These are phyloP conservation scores for Quercus cerris DNA, from an alignment of 306 rosid genomes.

Conservation along the genomic window DNA sequence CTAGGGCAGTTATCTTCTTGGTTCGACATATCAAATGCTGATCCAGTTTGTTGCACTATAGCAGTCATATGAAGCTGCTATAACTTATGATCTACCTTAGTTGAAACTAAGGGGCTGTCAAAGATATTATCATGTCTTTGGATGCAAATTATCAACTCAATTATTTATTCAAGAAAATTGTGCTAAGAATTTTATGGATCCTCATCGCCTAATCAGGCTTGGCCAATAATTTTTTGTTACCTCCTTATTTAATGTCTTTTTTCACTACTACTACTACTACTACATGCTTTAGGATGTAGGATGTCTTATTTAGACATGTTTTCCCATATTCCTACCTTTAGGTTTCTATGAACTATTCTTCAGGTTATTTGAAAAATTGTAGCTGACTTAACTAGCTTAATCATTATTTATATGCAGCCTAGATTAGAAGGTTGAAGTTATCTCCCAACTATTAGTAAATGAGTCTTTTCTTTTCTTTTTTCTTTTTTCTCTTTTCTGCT, in stretches of 20 bases:
- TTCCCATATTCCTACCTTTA: background rate
- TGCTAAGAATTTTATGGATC: background rate
- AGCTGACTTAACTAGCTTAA: background rate
- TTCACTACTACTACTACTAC: background rate
- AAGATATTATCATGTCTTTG: background rate
- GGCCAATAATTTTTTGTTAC: background rate
- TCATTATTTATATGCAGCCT: conserved; percentile 4
- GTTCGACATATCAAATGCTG: background rate
- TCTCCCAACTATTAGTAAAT: conserved; percentile 34
- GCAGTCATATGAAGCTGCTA: background rate
- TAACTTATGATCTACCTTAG: background rate
- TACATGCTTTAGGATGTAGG: background rate
- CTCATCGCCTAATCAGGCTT: background rate
- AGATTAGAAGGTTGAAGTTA: conserved; percentile 14
- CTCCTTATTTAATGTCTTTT: background rate
- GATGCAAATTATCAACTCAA: background rate
- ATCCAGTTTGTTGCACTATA: background rate
- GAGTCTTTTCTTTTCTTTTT: conserved; percentile 11
- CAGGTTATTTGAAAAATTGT: background rate
- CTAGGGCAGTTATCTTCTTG: background rate
- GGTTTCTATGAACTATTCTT: background rate
- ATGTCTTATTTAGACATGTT: background rate
- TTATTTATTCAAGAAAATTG: background rate
- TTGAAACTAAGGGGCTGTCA: background rate
- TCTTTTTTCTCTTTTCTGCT: conserved; percentile 44